These are phyloP conservation scores for Xylona heveae DNA, from an alignment of 495 filamentous ascomycete genomes.

Conservation along the genomic window DNA sequence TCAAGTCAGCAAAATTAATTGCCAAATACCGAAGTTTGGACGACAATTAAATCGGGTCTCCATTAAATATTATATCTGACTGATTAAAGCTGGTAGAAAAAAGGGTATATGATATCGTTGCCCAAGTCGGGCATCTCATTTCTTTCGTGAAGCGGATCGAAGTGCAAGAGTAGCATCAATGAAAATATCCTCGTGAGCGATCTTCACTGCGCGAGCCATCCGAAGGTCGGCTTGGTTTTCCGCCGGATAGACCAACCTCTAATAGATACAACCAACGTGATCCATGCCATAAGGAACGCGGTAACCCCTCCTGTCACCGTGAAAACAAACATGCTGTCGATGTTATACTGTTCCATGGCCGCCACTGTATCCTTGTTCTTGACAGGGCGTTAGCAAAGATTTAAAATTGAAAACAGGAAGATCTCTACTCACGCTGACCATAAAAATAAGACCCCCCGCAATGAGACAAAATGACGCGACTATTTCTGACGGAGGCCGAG, in stretches of 20 bases:
- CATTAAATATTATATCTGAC: too few species aligned
- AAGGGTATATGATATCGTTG: too few species aligned
- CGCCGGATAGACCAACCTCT: constrained; percentile 71
- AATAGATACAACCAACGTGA: constrained; percentile 54
- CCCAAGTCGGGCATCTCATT: too few species aligned
- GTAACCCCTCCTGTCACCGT: constrained; percentile 73
- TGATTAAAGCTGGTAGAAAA: too few species aligned
- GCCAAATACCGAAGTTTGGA: too few species aligned
- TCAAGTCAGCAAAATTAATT: too few species aligned
- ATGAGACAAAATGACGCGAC: constrained; percentile 72
- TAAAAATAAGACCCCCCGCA: constrained; percentile 75
- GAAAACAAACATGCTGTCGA: constrained; percentile 83
- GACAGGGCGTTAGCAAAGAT: constrained; percentile 3
- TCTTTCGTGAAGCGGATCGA: too few species aligned
- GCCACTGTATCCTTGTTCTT: constrained; percentile 50
- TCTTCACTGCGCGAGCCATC: too few species aligned
- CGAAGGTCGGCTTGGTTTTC: constrained; percentile 21
- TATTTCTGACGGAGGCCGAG: constrained; percentile 80
- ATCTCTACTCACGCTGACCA: constrained; percentile 49
- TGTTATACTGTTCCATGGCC: constrained; percentile 51
- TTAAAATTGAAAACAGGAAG: constrained; percentile 6
- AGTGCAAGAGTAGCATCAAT: too few species aligned
- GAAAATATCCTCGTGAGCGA: too few species aligned
- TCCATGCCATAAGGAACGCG: constrained; percentile 71
- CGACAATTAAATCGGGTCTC: too few species aligned